Percentiles rank a stretch among this genome's conserved stretches.
Conservation (phyloP, 441 rosid species). For the Lepidium campestre region DNA sequence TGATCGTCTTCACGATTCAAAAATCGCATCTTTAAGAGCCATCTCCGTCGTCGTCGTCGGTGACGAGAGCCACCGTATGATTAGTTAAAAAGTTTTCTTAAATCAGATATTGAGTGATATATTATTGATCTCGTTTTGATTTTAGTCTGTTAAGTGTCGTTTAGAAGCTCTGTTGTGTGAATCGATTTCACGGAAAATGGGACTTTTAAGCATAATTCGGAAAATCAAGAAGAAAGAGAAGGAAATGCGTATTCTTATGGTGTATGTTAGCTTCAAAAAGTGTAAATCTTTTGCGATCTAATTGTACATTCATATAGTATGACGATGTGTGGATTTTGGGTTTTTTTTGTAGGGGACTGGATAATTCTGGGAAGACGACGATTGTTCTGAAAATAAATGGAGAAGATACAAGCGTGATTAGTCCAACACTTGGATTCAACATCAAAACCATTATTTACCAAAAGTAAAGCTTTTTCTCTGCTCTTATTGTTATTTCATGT, state of each 20-base stretch:
- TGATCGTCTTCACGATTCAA: not conserved
- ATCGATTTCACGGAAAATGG: conserved; percentile 37
- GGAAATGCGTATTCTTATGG: conserved; percentile 97
- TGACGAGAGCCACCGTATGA: not conserved
- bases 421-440: conserved; percentile 95
- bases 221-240: conserved; percentile 94
- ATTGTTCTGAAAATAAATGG: conserved; percentile 91
- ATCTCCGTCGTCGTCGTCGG: not conserved
- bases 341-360: conserved; percentile 50
- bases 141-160: not conserved
- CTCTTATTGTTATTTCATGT: not conserved
- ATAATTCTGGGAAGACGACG: conserved; percentile 94
- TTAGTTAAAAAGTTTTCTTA: not conserved
- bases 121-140: not conserved
- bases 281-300: not conserved
- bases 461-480: conserved; percentile 26
- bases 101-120: not conserved
- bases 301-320: not conserved
- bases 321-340: not conserved
- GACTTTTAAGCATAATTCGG: conserved; percentile 78
- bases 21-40: not conserved
- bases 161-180: not conserved
- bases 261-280: conserved; percentile 41
- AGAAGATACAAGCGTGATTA: conserved; percentile 83
- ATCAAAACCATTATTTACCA: conserved; percentile 75